Conservation (phyloP, 106 monocot genomes). For the Cymbidium sinense region DNA sequence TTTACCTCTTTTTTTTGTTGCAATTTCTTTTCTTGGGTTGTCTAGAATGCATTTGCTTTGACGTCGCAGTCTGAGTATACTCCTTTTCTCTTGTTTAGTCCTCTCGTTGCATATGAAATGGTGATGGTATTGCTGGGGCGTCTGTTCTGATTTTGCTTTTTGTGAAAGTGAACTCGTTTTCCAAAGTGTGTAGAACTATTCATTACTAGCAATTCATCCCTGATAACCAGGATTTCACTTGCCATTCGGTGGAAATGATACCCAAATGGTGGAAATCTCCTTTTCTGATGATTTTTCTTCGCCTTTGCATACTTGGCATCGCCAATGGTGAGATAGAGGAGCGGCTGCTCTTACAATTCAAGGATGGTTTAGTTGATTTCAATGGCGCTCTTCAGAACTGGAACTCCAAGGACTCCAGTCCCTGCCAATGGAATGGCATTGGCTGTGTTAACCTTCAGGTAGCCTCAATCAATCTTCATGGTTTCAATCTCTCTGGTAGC, state of each 20-base stretch:
- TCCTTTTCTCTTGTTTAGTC: background rate
- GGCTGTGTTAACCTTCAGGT: conserved; percentile 31
- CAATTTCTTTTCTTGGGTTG: background rate
- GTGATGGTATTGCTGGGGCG: background rate
- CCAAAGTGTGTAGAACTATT: no score
- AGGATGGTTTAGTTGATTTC: conserved; percentile 31
- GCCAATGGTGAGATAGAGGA: conserved; percentile 8
- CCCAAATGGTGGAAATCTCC: conserved; percentile 8
- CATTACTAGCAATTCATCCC: no score
- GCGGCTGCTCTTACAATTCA: conserved; percentile 39
- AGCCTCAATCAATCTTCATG: conserved; percentile 44
- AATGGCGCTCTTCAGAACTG: conserved; percentile 40
- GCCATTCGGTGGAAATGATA: background rate
- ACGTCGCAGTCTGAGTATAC: background rate
- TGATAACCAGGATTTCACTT: background rate
- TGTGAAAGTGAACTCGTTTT: background rate
- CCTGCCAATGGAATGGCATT: conserved; percentile 64
- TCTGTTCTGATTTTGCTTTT: background rate
- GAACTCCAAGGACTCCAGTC: conserved; percentile 25
- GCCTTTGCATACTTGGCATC: background rate
- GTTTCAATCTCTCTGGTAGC: conserved; percentile 55
- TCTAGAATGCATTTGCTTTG: background rate
- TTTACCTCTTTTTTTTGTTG: background rate
- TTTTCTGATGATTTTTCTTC: background rate
- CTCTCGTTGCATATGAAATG: background rate